Evolutionary conservation across 345 rosid species (phyloP).

Genomic region (Rhizophora apiculata): DNA sequence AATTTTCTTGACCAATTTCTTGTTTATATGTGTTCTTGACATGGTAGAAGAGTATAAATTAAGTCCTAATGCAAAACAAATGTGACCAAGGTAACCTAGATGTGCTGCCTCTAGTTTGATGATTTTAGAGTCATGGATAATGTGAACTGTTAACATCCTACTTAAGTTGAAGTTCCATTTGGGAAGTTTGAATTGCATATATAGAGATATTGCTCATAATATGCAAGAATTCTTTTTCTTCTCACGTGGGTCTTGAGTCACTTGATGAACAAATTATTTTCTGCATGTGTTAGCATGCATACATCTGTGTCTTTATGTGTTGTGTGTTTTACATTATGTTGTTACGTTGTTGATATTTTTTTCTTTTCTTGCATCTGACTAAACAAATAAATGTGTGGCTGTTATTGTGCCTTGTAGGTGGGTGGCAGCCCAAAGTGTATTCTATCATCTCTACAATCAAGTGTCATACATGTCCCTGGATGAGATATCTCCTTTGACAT

Average conservation of each 20-base stretch:
- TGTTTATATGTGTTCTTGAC: neutral
- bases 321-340: neutral
- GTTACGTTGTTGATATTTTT: neutral
- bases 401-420: conserved; percentile 48
- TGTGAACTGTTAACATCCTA: too few relatives aligned
- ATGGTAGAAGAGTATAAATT: neutral
- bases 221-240: neutral
- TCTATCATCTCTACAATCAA: conserved; percentile 98
- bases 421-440: conserved; percentile 94
- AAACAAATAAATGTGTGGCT: conserved; percentile 10
- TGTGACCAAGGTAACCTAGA: neutral
- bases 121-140: too few relatives aligned
- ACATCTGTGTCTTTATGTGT: neutral
- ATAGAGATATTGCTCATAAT: too few relatives aligned
- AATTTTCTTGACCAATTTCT: neutral
- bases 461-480: conserved; percentile 98
- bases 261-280: neutral
- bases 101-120: neutral
- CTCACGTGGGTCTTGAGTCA: neutral
- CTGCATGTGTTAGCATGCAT: neutral
- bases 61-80: neutral
- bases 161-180: too few relatives aligned
- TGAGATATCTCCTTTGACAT: conserved; percentile 92
- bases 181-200: too few relatives aligned
- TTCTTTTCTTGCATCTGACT: neutral